Base-by-base conservation (phyloP, 2,329 filamentous ascomycete genomes). In the Fusarium sacchari region DNA sequence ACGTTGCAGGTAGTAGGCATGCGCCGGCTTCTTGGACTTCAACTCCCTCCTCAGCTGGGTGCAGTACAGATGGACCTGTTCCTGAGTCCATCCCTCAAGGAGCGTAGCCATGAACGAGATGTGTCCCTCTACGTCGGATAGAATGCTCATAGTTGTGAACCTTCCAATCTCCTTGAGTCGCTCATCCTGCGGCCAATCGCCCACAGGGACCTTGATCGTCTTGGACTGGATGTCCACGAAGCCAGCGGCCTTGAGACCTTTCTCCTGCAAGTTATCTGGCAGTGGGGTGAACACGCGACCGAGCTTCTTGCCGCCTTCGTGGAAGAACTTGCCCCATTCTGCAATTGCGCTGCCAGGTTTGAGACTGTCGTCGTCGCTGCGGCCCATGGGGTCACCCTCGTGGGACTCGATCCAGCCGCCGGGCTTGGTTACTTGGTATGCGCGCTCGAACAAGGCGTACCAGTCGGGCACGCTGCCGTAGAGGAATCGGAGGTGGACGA, bases 401-500 rank as follows among this genome's bases (percentile, higher is more conserved):
- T 80, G 68, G 37, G 79, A 70, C 65, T 83, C 80, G n/a, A 83
- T 53, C 73, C 79, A 83, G 13, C 87, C 90, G 15, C 90, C 90
- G 0, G 90, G 89, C 71, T 86, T 86, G 24, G 89, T 82, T 46
- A 88, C 85, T 62, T 83, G 83, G 76, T 82, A 88, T 4, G 86
- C 81, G 64, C 87, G 85, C 46, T 81, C 79, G 64, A 91, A 85
- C 9, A 91, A 78, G 17, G 84, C 82, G 40, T 84, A 83, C 80
- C 89, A 91, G 72, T 90, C 88, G 7, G 82, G 80, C 63, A 91
- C 86, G 62, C 86, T 86, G 30, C 90, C 90, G 8, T 86, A 82
- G 71, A 92, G 82, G 74, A 88, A 84, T 36, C 88, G 86, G 13
- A 88, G 86, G 77, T 92, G 91, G 60, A 92, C 86, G 72, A 87